These are phyloP conservation scores for Candida koratica DNA, from an alignment of 805 yeast genomes.

Conservation along the genomic window DNA sequence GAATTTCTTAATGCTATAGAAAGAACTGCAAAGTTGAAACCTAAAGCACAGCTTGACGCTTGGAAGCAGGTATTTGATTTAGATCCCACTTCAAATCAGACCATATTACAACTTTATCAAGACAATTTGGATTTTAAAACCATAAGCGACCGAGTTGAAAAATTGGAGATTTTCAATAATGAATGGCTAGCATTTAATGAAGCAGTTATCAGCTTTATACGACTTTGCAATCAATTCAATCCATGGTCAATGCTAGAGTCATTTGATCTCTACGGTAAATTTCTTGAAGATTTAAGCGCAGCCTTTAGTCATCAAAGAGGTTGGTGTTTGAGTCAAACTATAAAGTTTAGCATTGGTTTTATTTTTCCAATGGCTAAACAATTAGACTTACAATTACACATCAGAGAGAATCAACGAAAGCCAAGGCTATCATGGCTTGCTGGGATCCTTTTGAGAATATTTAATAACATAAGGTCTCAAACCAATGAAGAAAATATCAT, in stretches of 20 bases:
- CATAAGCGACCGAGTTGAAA: constrained; percentile 6
- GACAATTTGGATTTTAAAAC: constrained; percentile 4
- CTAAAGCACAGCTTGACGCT: constrained; percentile 8
- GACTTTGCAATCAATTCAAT: constrained; percentile 46
- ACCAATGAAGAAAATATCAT: constrained; percentile 32
- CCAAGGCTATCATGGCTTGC: constrained; percentile 51
- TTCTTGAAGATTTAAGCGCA: constrained; percentile 44
- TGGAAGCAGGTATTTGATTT: constrained; percentile 14
- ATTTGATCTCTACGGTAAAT: constrained; percentile 50
- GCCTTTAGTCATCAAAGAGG: constrained; percentile 45
- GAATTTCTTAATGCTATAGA: constrained; percentile 3
- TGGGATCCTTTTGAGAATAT: constrained; percentile 50
- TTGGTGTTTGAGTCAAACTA: constrained; percentile 30
- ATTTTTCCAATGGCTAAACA: constrained; percentile 44
- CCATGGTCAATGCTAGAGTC: constrained; percentile 52
- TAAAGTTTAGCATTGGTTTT: constrained; percentile 32
- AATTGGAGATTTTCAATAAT: constrained; percentile 3
- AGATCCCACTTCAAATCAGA: constrained; percentile 11
- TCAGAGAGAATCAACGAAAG: constrained; percentile 36
- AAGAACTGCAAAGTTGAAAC: constrained; percentile 6
- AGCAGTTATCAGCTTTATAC: constrained; percentile 43
- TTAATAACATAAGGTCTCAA: constrained; percentile 57
- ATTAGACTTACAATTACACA: constrained; percentile 38
- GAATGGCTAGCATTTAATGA: constrained; percentile 46
- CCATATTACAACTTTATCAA: constrained; percentile 8